Base-by-base conservation (phyloP, 345 rosid species). In the Hibiscus tridactylites region DNA sequence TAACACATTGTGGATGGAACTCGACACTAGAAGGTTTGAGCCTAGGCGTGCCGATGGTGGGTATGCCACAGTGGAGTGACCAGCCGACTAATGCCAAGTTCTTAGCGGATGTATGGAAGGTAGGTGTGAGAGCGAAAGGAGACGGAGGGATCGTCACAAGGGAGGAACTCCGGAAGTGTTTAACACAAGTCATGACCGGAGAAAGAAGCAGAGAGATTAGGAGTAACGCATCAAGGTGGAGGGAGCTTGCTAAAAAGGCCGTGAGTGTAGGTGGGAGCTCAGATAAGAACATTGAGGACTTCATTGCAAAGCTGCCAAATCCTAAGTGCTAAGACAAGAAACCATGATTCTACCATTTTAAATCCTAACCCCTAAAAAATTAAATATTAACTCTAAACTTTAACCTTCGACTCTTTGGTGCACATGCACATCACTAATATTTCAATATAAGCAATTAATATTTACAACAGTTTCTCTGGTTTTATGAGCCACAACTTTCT, bases 31-130 rank as follows among this genome's bases (percentile, higher is more conserved):
- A 35, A 35, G 39, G 39, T 35, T 6, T 35, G 8, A 35, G 39
- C 76, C 76, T 84, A 1, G 84, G 86, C 4, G 77, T 84, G 68
- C 84, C 85, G 6, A 77, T 84, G 84, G 80, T 84, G 73, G 64
- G 77, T 6, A 39, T 78, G 49, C 79, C 83, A 0, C 78, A 79
- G 56, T 72, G 85, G 78, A 74, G 79, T 37, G 90, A 82, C 72
- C 88, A 86, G 78, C 84, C 83, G 3, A 79, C 78, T 1, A 82
- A 86, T 71, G 84, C 88, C 15, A 79, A 82, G 85, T 78, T 80
- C 39, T 56, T 79, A 59, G 86, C 80, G 74, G 83, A 76, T 0
- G 70, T 82, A 24, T 84, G 86, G 86, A 77, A 59, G 65, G 83
- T 81, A 2, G 88, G 87, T 12, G 74, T 77, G 71, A 79, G 80